Evolutionary conservation across 2,329 filamentous ascomycete species (phyloP).

Genomic region (Cytospora piceicola): DNA sequence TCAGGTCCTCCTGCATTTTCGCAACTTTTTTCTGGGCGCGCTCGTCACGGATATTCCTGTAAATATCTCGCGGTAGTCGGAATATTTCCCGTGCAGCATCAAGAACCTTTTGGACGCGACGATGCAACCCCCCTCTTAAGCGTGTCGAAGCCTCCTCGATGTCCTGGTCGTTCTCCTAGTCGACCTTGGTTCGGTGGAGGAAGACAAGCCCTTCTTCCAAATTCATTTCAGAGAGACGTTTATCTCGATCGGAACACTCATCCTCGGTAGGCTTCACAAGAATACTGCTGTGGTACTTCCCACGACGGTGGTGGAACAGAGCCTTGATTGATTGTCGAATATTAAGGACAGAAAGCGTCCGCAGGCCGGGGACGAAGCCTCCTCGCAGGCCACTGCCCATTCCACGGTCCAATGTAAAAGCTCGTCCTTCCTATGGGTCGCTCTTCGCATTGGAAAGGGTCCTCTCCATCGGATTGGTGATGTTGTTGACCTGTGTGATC

Average conservation of each 20-base stretch:
- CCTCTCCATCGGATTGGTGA: conserved; percentile 69
- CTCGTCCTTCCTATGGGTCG: conserved; percentile 47
- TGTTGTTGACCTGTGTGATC: conserved; percentile 78
- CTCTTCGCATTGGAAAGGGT: conserved; percentile 75
- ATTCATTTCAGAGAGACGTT: neutral
- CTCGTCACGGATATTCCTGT: neutral
- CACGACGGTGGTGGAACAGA: neutral
- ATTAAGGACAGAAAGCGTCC: neutral
- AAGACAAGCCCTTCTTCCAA: neutral
- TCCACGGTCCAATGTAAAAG: neutral
- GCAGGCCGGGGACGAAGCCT: neutral
- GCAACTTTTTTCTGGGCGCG: neutral
- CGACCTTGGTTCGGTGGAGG: neutral
- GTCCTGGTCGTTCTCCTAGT: neutral
- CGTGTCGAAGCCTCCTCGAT: neutral
- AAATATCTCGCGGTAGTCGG: neutral
- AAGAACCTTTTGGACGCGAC: neutral
- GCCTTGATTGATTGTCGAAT: neutral
- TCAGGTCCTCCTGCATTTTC: neutral
- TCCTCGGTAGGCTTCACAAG: neutral
- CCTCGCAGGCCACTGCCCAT: neutral
- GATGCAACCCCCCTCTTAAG: neutral
- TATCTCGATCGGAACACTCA: neutral
- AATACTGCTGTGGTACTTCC: neutral
- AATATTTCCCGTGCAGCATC: neutral